Percentiles rank a stretch among this genome's conserved stretches.
These are phyloP conservation scores for Colletotrichum agaves DNA, from an alignment of 2,329 filamentous ascomycete species.

Conservation along the genomic window DNA sequence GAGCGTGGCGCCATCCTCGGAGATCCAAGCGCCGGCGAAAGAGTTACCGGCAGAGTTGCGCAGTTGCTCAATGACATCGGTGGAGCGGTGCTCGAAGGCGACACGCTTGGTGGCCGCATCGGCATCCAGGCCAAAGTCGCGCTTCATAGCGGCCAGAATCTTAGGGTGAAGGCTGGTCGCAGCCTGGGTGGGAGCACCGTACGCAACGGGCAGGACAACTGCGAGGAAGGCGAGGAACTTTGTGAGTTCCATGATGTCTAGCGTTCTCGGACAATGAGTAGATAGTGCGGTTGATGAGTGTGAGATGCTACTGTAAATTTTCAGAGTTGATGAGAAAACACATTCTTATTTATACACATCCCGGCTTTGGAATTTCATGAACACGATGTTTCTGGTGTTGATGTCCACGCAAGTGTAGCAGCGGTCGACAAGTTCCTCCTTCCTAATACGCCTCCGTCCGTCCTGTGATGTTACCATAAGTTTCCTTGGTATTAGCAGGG, in stretches of 20 bases:
- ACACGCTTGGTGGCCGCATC: slow-evolving; percentile 51
- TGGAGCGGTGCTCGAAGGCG: slow-evolving; percentile 49
- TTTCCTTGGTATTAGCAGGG: slow-evolving; percentile 1
- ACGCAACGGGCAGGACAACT: slow-evolving; percentile 51
- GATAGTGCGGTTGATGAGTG: slow-evolving; percentile 19
- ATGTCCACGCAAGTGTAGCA: neutral
- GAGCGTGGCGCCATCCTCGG: slow-evolving; percentile 47
- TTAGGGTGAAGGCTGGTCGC: slow-evolving; percentile 51
- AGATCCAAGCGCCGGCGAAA: slow-evolving; percentile 53
- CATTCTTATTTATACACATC: slow-evolving; percentile 22
- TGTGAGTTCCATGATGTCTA: slow-evolving; percentile 49
- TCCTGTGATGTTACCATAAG: slow-evolving; percentile 4
- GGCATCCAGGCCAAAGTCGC: slow-evolving; percentile 52
- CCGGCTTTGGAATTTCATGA: slow-evolving; percentile 1
- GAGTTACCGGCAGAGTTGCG: slow-evolving; percentile 45
- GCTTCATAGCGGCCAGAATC: slow-evolving; percentile 56
- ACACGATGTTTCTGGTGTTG: slow-evolving; percentile 2
- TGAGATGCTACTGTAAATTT: neutral
- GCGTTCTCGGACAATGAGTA: slow-evolving; percentile 39
- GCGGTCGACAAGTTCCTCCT: slow-evolving; percentile 14
- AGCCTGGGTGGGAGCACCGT: slow-evolving; percentile 50
- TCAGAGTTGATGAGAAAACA: slow-evolving; percentile 1
- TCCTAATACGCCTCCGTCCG: slow-evolving; percentile 23
- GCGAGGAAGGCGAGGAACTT: slow-evolving; percentile 51
- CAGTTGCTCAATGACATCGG: slow-evolving; percentile 51